Evolutionary conservation across 345 rosid genomes (phyloP), one percentile per base, ranked within the genome.

Genomic region (Eucalyptus cloeziana): DNA sequence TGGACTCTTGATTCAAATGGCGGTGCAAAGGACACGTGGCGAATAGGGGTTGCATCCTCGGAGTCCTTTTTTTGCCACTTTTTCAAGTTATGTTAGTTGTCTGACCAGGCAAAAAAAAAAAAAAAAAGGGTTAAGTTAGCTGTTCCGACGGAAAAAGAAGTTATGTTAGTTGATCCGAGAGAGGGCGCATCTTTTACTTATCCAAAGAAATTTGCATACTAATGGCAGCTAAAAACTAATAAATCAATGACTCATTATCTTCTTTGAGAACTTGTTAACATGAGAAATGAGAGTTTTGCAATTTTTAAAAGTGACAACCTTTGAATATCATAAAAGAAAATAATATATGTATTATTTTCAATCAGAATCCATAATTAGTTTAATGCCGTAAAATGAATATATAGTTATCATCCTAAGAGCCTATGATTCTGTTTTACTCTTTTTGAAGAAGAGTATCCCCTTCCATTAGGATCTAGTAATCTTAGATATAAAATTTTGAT

Each of bases 331-430:
- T 25, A 60, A 60, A 60, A 60, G n/a, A 25, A 60, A 60, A 30
- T 13, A 4, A 30, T 30, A 30, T 30, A 13, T 30, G 56, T 17
- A 30, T 62, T 30, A 13, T 13, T 27, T 6, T 62, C 2, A 3
- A 62, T n/a, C 19, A 6, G 1, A 62, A 62, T 62, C 3, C 0
- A 30, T 0, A 62, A 62, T 62, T 30, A n/a, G 3, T 62, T 62
- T 62, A 62, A 62, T 13, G 33, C 0, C 9, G 1, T 62, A 30
- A 2, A 7, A 30, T 13, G 71, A 25, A 52, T 19, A 52, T 58
- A 27, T 24, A 8, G 60, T 21, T 21, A 22, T 54, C 60, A 54
- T 54, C 60, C 60, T 21, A 54, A 54, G 60, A 54, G 60, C 33
- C 33, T 54, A 54, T 30, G 37, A 54, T 22, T 54, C 0, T 13